A percentile compares a stretch with the other conserved stretches of the same genome.
Evolutionary conservation across 164 flowering plant genomes (phyloP).

Genomic region (Buxus sempervirens): DNA sequence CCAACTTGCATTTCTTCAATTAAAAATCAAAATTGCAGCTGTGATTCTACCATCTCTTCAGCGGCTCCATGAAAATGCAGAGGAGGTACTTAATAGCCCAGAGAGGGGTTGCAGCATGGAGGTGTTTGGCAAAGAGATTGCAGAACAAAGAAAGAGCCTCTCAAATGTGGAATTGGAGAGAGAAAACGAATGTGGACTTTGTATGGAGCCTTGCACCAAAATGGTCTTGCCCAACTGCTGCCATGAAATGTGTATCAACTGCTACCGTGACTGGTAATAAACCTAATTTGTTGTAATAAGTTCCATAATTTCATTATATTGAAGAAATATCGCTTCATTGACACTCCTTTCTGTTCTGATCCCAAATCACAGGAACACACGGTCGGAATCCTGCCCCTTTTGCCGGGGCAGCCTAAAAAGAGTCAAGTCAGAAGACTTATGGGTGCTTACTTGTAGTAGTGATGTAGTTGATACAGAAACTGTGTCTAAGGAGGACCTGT

Average conservation of each 20-base stretch:
- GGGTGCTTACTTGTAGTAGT: conserved; percentile 78
- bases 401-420: conserved; percentile 81
- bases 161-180: conserved; percentile 55
- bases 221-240: conserved; percentile 90
- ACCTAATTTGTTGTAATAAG: conserved; percentile 7
- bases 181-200: conserved; percentile 90
- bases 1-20: conserved; percentile 5
- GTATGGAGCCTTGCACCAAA: conserved; percentile 75
- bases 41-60: conserved; percentile 79
- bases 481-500: conserved; percentile 64
- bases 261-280: conserved; percentile 83
- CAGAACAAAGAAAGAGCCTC: conserved; percentile 31
- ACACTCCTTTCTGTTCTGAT: background rate
- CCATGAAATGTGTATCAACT: conserved; percentile 91
- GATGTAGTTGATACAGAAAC: conserved; percentile 73
- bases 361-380: conserved; percentile 59
- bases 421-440: conserved; percentile 60
- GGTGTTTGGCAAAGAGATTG: conserved; percentile 32
- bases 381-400: conserved; percentile 94
- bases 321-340: background rate
- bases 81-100: conserved; percentile 29
- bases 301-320: background rate
- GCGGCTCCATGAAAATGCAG: conserved; percentile 58
- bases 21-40: conserved; percentile 42
- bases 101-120: conserved; percentile 22